Evolutionary conservation across 805 yeast species (phyloP), one percentile per base, ranked within the genome.

Genomic region (Komagataella mondaviorum): DNA sequence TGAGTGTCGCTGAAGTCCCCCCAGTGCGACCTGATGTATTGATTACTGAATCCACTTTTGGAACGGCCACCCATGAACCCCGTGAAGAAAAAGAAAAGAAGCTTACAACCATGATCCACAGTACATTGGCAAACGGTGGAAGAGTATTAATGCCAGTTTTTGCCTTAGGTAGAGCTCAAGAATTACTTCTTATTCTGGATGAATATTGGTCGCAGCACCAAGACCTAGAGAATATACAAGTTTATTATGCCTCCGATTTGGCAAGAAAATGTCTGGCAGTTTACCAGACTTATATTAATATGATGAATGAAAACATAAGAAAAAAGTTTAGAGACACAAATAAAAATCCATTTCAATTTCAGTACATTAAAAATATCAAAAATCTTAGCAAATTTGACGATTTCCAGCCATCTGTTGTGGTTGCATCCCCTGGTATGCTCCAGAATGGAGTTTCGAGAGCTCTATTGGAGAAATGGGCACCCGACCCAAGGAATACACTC

Each of bases 371-470:
- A 56, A 85, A 86, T 57, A 76, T 93, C 48, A 80, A 85, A 54
- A 83, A 81, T 55, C 69, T 90, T 51, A 96, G 90, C 52, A 78
- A 79, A 56, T 84, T 93, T 62, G 95, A 89, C 59, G 99, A 93
- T 65, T 76, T 88, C 57, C 96, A 96, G 0, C 96, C 99, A 3
- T 88, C 96, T 57, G 98, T 93, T 18, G 90, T 93, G 67, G 78
- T 93, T 43, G 99, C 99, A 0, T 81, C 95, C 47, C 99, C 99
- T 0, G 99, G 99, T 63, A 93, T 93, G 99, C 72, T 93, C 49
- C 99, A 91, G 64, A 90, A 86, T 63, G 99, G 99, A 55, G 83
- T 90, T 2, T 88, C 97, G 0, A 75, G 99, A 58, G 93, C 86
- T 58, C 71, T 93, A 18, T 73, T 93, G 24, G 99, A 93, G 62